Evolutionary conservation across 2,329 filamentous ascomycete genomes (phyloP).

Genomic region (Fusarium albosuccineum): DNA sequence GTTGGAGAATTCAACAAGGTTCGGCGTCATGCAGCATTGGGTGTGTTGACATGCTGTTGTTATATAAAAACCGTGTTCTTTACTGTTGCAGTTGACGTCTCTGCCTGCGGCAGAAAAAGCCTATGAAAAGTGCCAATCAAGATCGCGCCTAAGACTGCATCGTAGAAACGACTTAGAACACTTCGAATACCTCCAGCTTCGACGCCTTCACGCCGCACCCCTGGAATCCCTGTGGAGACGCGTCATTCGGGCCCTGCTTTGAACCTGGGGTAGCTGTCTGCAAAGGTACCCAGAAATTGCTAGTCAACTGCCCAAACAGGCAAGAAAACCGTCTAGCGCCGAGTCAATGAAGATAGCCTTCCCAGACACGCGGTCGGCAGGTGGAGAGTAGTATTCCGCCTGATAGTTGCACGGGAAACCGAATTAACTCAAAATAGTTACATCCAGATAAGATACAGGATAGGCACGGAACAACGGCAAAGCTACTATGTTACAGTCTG

Average conservation of each 20-base stretch:
- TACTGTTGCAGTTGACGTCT: no score
- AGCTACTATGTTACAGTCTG: neutral
- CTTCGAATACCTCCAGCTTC: neutral
- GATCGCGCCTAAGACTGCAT: neutral
- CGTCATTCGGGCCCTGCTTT: slow-evolving; percentile 12
- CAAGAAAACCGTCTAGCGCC: slow-evolving; percentile 1
- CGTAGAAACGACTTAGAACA: neutral
- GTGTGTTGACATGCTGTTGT: no score
- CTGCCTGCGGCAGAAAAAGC: no score
- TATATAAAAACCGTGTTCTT: no score
- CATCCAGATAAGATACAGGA: neutral
- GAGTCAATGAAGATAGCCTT: neutral
- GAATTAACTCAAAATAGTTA: neutral
- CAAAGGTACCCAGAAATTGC: slow-evolving; percentile 8
- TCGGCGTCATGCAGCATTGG: no score
- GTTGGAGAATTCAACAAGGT: no score
- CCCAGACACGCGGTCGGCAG: neutral
- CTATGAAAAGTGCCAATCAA: neutral
- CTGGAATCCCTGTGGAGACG: slow-evolving; percentile 9
- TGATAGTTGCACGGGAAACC: neutral
- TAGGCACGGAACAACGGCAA: neutral
- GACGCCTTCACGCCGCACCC: neutral
- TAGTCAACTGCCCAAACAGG: slow-evolving; percentile 21
- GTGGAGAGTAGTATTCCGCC: neutral
- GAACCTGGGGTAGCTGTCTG: slow-evolving; percentile 8